phyloP scores from a whole-genome alignment of 2,329 filamentous ascomycete genomes.

The Aureobasidium uvarum region DNA sequence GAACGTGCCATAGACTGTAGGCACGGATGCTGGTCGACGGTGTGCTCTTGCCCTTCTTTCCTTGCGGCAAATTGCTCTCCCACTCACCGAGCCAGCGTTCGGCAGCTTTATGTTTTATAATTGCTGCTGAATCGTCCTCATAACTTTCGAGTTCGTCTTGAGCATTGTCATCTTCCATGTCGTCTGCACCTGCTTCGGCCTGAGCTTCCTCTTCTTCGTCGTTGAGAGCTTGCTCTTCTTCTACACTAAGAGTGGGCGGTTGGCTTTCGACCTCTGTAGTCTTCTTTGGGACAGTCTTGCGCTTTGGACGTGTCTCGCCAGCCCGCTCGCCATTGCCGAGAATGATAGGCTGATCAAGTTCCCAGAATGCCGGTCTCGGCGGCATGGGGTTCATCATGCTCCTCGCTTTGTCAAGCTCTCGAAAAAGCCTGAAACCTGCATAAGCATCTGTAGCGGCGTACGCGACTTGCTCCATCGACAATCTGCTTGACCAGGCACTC shows the following conservation, averaged over 20 bases:
- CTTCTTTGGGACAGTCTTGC: neutral
- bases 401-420: slow-evolving; percentile 67
- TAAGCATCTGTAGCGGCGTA: slow-evolving; percentile 84
- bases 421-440: slow-evolving; percentile 69
- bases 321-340: slow-evolving; percentile 48
- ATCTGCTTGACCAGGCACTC: slow-evolving; percentile 68
- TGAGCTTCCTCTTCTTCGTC: slow-evolving; percentile 20
- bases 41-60: neutral
- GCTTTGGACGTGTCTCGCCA: slow-evolving; percentile 1
- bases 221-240: slow-evolving; percentile 1
- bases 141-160: neutral
- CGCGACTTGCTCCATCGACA: slow-evolving; percentile 65
- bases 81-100: slow-evolving; percentile 6
- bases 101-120: neutral
- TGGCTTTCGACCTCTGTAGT: neutral
- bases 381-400: slow-evolving; percentile 66
- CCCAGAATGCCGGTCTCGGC: slow-evolving; percentile 66
- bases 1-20: slow-evolving; percentile 65
- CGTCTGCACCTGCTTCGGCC: neutral
- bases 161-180: neutral
- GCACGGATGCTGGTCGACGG: slow-evolving; percentile 49
- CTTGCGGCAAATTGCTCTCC: neutral
- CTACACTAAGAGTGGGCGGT: neutral
- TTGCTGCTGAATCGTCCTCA: neutral
- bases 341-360: slow-evolving; percentile 63